Evolutionary conservation across 768 basidiomycete species (phyloP).

Genomic region (Lactifluus pinguis): DNA sequence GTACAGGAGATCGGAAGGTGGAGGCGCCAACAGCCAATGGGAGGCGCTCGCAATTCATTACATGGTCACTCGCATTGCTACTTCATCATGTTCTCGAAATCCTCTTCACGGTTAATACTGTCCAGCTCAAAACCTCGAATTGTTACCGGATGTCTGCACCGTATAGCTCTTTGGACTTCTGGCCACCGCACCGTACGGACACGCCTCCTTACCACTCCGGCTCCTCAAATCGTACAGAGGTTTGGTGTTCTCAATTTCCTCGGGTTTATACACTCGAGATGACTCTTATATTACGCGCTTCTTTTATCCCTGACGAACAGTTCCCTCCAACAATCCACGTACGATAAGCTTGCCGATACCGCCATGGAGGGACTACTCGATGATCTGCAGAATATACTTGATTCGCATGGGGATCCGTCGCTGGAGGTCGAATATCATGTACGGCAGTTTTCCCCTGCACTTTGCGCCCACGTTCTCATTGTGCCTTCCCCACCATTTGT

Average conservation of each 20-base stretch:
- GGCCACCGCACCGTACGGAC: neutral
- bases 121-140: neutral
- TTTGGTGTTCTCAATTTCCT: neutral
- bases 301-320: neutral
- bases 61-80: neutral
- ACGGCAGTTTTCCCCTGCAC: slow-evolving; percentile 30
- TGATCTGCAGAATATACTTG: slow-evolving; percentile 63
- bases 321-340: slow-evolving; percentile 26
- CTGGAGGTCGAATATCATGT: slow-evolving; percentile 81
- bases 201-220: slow-evolving; percentile 1
- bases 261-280: neutral
- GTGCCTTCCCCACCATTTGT: slow-evolving; percentile 25
- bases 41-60: neutral
- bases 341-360: slow-evolving; percentile 62
- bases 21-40: neutral
- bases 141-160: neutral
- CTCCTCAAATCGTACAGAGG: slow-evolving; percentile 10
- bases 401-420: slow-evolving; percentile 41
- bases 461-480: neutral
- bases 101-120: neutral
- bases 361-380: slow-evolving; percentile 75
- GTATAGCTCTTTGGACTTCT: neutral
- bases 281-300: neutral
- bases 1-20: neutral
- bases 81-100: slow-evolving; percentile 3